Base-by-base conservation (phyloP, 345 rosid genomes). In the Eutrema japonicum region DNA sequence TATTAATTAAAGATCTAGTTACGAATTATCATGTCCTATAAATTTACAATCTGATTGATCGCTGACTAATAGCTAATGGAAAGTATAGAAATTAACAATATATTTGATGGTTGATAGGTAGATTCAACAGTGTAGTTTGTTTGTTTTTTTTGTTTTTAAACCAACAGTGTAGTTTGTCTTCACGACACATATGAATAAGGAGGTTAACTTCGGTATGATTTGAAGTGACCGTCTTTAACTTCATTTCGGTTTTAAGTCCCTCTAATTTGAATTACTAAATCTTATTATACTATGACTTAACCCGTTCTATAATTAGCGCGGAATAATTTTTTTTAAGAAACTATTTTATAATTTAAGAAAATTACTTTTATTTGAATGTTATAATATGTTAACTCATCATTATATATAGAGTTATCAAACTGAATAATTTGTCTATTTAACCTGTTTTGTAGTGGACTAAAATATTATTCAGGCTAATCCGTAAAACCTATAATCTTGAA, bases 181-280 rank as follows among this genome's bases (percentile, higher is more conserved):
- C 42, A 36, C 8, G 43, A 57, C 29, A 57, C 43, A 33, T 55
- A 33, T 55, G 61, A 13, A 4, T 32, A 35, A 35, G 29, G 42
- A 56, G 42, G 38, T 12, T 40, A 42, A 45, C 67, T 43, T 62
- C 4, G 8, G 6, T 3, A 35, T 30, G 10, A 6, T 14, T 64
- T 33, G 26, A 71, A 60, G 41, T 60, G 59, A 27, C 18, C 37
- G 8, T 29, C 30, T 38, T 60, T 14, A 37, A 30, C 58, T 60
- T 59, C 46, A 57, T 57, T 41, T 47, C 53, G 27, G 18, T 69
- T 66, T 69, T 4, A 47, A 29, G 12, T 38, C 22, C 41, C 9
- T 32, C 30, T 30, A 42, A 14, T 47, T 63, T 46, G 29, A 46
- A 45, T 43, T 11, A 51, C 68, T 30, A 50, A 41, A 8, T 52